Base-by-base conservation (phyloP, 2,329 filamentous ascomycete genomes). In the Aschersonia sp. region DNA sequence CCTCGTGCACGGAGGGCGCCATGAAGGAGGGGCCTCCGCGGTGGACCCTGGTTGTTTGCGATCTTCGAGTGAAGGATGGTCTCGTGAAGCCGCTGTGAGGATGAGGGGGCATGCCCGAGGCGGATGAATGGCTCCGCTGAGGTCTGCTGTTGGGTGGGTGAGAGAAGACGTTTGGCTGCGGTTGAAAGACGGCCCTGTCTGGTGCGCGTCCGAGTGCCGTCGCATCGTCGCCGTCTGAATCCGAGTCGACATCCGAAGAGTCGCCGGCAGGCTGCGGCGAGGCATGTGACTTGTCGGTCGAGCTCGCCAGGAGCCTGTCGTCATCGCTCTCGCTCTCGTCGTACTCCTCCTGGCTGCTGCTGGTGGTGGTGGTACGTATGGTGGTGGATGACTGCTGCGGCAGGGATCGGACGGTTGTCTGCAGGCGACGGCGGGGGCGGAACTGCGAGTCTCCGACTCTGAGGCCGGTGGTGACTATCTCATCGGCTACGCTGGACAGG, bases 281-380 rank as follows among this genome's bases (percentile, higher is more conserved):
- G 43, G 66, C 59, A 50, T 65, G 61, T 9, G 60, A 58, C 49
- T 77, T 72, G 55, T 82, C 78, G 44, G 70, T 73, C 10, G 78
- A 82, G 55, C 76, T 80, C 2, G 73, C 73, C 59, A 82, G 62
- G 9, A 77, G 56, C 10, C 75, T 77, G 57, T 95, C 89, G 42
- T 89, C 88, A 52, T 95, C 89, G 64, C 78, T 94, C 63, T 94
- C 89, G 43, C 43, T 31, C 28, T 44, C 89, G 35, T 94, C 88
- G 58, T 94, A 94, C 67, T 95, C 89, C 56, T 95, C 89, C 62
- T 95, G 88, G 58, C 89, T 94, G 65, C 88, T 94, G 32, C 88
- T 94, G 32, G 73, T 69, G 44, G 67, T 69, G 48, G 68, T 66
- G 47, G 65, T 58, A 29, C 67, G 68, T 40, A 67, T 59, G 31